Percentiles rank a stretch among this genome's conserved stretches.
Evolutionary conservation across 2,329 filamentous ascomycete species (phyloP).

Genomic region (Ophiognomonia clavigignenti-juglandacearum): DNA sequence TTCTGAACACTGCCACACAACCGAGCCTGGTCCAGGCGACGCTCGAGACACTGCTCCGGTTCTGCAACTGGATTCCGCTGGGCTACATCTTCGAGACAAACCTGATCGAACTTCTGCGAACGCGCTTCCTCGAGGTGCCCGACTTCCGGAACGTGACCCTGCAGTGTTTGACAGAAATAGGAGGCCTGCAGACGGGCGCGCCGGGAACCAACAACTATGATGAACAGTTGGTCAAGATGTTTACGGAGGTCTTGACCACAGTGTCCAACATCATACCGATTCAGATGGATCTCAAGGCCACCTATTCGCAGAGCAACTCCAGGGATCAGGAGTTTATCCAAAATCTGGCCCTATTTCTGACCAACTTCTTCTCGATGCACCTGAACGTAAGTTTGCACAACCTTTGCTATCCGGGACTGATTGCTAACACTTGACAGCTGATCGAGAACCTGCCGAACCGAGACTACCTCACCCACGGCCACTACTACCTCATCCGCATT

Average conservation of each 20-base stretch:
- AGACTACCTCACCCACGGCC: conserved; percentile 90
- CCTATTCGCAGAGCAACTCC: conserved; percentile 86
- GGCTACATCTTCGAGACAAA: conserved; percentile 98
- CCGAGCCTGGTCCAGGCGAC: conserved; percentile 92
- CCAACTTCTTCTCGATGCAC: conserved; percentile 95
- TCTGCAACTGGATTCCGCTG: conserved; percentile 98
- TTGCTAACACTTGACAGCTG: conserved; percentile 46
- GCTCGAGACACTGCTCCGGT: conserved; percentile 88
- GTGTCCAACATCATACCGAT: conserved; percentile 93
- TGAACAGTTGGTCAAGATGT: conserved; percentile 96
- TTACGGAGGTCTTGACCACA: conserved; percentile 89
- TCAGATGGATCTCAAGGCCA: conserved; percentile 82
- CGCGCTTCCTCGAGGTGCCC: conserved; percentile 84
- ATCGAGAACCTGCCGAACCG: conserved; percentile 94
- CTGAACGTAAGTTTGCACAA: conserved; percentile 56
- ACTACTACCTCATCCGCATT: conserved; percentile 97
- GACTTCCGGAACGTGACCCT: conserved; percentile 96
- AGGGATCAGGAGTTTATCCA: conserved; percentile 97
- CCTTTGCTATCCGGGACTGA: conserved; percentile 7
- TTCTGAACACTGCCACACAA: conserved; percentile 81
- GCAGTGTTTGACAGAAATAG: conserved; percentile 96
- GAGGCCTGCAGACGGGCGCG: conserved; percentile 78
- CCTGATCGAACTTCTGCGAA: conserved; percentile 90
- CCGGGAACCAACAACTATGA: conserved; percentile 73
- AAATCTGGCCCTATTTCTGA: conserved; percentile 91